These are phyloP conservation scores for Samsoniella hepiali DNA, from an alignment of 2,329 filamentous ascomycete genomes.

Conservation along the genomic window DNA sequence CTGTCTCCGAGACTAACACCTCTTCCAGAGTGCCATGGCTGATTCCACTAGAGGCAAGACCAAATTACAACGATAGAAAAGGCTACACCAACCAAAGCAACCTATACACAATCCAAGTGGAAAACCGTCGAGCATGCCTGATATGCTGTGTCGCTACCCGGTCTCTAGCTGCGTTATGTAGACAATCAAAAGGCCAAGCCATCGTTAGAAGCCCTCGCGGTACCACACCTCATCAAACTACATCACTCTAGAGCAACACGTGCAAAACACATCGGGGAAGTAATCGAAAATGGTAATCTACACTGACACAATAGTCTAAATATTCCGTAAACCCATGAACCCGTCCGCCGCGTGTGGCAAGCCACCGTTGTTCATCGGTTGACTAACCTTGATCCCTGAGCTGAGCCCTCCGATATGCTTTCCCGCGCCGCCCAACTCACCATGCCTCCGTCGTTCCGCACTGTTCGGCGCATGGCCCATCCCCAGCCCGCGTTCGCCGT, in stretches of 20 bases:
- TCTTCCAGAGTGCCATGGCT: no score
- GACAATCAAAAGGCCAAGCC: no score
- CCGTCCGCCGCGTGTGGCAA: slow-evolving; percentile 6
- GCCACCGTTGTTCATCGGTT: slow-evolving; percentile 24
- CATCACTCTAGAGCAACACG: background rate
- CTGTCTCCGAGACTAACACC: no score
- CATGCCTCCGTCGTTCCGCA: slow-evolving; percentile 2
- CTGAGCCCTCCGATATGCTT: slow-evolving; percentile 12
- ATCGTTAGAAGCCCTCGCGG: no score
- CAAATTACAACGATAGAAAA: no score
- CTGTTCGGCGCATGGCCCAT: slow-evolving; percentile 8
- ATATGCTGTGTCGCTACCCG: no score
- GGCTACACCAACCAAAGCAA: no score
- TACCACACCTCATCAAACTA: background rate
- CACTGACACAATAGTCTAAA: background rate
- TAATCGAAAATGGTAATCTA: no score
- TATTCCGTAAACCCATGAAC: background rate
- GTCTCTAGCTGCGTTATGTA: no score
- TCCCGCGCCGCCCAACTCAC: background rate
- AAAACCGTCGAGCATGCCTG: no score
- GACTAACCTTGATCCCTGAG: slow-evolving; percentile 21
- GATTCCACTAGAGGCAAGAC: no score
- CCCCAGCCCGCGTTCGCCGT: slow-evolving; percentile 1
- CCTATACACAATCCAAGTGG: no score
- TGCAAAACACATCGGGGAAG: background rate